Conservation (phyloP, 305 asterid genomes). For the Plantago coronopus region DNA sequence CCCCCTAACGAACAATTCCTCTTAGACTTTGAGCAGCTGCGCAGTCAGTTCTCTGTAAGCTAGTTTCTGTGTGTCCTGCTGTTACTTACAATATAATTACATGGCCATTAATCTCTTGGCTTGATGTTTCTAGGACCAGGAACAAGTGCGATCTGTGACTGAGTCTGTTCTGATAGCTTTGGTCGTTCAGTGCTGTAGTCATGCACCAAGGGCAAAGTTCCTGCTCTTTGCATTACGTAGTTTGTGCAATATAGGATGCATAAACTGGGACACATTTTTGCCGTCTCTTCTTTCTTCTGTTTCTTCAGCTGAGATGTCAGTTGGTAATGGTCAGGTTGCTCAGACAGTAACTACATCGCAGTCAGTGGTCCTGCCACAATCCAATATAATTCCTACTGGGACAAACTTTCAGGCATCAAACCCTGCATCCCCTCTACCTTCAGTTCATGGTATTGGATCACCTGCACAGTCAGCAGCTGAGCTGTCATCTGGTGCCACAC, state of each 20-base stretch:
- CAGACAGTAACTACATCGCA: constrained; percentile 65
- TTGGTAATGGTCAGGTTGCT: constrained; percentile 65
- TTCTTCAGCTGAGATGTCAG: constrained; percentile 73
- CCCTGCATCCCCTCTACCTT: constrained; percentile 86
- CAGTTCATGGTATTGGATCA: constrained; percentile 83
- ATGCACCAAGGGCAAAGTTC: constrained; percentile 95
- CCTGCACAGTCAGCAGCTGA: constrained; percentile 79
- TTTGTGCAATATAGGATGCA: constrained; percentile 63
- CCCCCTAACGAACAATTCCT: constrained; percentile 90
- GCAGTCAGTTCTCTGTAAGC: constrained; percentile 63
- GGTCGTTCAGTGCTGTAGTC: constrained; percentile 82
- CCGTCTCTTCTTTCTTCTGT: constrained; percentile 88
- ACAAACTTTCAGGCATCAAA: constrained; percentile 65
- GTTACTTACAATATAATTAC: constrained; percentile 7
- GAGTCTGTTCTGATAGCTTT: constrained; percentile 78
- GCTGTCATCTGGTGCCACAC: constrained; percentile 53
- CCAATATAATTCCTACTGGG: constrained; percentile 45
- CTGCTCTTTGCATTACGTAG: constrained; percentile 80
- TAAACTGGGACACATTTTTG: constrained; percentile 91
- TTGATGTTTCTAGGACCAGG: constrained; percentile 67
- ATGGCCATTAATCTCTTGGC: constrained; percentile 10
- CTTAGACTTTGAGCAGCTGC: constrained; percentile 81
- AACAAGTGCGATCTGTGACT: constrained; percentile 67
- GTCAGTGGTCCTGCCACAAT: constrained; percentile 57
- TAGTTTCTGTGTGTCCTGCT: constrained; percentile 14